phyloP scores from a whole-genome alignment of 352 stramenopile genomes.

The Globisporangium irregulare region DNA sequence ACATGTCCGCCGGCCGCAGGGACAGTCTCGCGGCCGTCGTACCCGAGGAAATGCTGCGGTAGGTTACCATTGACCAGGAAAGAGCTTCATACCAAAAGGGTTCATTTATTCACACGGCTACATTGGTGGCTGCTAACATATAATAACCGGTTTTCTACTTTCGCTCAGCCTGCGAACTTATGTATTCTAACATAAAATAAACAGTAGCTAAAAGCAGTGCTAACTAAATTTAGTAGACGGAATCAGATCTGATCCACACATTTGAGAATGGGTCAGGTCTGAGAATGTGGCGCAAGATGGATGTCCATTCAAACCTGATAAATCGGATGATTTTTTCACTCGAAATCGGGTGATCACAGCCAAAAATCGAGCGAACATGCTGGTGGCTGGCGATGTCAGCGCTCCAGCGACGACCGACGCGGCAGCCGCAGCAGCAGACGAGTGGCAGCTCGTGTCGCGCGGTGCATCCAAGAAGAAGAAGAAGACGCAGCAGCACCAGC shows the following conservation, averaged over 20 bases:
- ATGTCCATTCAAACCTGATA: not conserved
- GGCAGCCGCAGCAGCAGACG: not conserved
- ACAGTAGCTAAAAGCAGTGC: no score
- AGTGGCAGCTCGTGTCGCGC: conserved; percentile 19
- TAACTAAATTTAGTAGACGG: no score
- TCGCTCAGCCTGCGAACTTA: not conserved
- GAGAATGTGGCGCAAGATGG: no score
- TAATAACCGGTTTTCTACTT: not conserved
- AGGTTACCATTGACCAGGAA: not conserved
- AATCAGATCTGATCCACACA: no score
- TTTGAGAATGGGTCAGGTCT: no score
- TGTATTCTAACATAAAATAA: no score
- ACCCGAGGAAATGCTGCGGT: conserved; percentile 16
- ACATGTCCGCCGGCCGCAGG: conserved; percentile 2
- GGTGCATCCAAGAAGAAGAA: conserved; percentile 12
- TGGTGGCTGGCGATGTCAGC: not conserved
- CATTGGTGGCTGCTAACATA: not conserved
- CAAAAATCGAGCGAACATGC: not conserved
- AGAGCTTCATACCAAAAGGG: not conserved
- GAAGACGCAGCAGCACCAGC: not conserved
- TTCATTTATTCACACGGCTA: not conserved
- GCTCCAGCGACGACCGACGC: not conserved
- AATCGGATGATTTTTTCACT: not conserved
- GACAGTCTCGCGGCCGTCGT: conserved; percentile 16
- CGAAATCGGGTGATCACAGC: not conserved